Conservation (phyloP, 441 rosid genomes). For the Breynia disticha region DNA sequence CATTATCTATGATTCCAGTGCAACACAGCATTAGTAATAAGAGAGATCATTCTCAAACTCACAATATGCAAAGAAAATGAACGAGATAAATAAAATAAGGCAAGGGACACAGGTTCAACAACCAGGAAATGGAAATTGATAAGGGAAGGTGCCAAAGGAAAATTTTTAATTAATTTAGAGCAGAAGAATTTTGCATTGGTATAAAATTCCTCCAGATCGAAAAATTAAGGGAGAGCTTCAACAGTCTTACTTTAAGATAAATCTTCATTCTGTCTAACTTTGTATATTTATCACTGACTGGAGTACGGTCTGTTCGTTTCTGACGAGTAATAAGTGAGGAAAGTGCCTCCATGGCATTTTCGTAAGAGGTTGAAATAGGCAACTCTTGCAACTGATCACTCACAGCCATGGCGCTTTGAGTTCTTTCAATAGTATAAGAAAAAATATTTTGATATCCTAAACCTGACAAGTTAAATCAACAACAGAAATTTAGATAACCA, state of each 20-base stretch:
- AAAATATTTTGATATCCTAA: constrained; percentile 29
- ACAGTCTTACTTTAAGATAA: constrained; percentile 54
- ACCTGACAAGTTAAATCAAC: constrained; percentile 30
- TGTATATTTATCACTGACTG: constrained; percentile 28
- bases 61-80: no score
- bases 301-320: constrained; percentile 43
- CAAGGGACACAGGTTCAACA: no score
- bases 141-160: no score
- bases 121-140: no score
- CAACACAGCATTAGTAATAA: no score
- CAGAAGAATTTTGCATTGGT: no score
- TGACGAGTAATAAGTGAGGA: constrained; percentile 65
- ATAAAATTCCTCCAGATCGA: no score
- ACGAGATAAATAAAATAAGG: no score
- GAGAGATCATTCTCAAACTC: no score
- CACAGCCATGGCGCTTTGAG: constrained; percentile 16
- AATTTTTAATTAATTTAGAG: no score
- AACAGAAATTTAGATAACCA: constrained; percentile 6
- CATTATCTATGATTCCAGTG: constrained; percentile 23
- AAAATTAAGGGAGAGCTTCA: background rate
- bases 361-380: constrained; percentile 52
- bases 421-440: constrained; percentile 29
- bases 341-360: constrained; percentile 74
- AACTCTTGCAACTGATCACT: constrained; percentile 27
- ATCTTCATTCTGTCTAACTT: constrained; percentile 55